Evolutionary conservation across 345 rosid genomes (phyloP), one percentile per base, ranked within the genome.

Genomic region (Kernera saxatilis): DNA sequence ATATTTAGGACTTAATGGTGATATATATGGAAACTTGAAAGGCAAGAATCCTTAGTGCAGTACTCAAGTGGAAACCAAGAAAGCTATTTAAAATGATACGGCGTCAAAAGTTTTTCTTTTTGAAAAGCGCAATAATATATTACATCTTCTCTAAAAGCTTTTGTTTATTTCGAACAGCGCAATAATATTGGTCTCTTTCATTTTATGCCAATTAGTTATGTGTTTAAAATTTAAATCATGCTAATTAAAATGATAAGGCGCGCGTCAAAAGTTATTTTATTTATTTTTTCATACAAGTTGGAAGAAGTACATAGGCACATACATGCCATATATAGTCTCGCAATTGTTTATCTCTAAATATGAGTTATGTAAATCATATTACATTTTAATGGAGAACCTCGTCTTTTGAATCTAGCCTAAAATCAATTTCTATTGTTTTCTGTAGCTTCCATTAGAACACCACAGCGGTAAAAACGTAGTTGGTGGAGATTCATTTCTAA

Each of bases 241-340:
- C n/a, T n/a, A n/a, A n/a, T n/a, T n/a, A n/a, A n/a, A n/a, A n/a
- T n/a, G n/a, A n/a, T n/a, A n/a, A n/a, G n/a, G n/a, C n/a, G n/a
- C n/a, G n/a, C n/a, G n/a, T n/a, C n/a, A n/a, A n/a, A n/a, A n/a
- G n/a, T n/a, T n/a, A n/a, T n/a, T n/a, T n/a, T n/a, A n/a, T n/a
- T n/a, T 15, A 36, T 50, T 36, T 13, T 37, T 15, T 36, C 59
- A 11, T 51, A 66, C 49, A 27, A 66, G 50, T 37, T 67, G 61
- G 61, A 37, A 37, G 27, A 52, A 41, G 54, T 44, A 39, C 48
- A 69, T 22, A 36, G 57, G 6, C 64, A 53, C 73, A 56, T 22
- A 48, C 44, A 56, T 56, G 44, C 27, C 18, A 12, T n/a, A n/a
- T n/a, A n/a, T 10, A 58, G 32, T 25, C 48, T 23, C 65, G 1